phyloP scores from a whole-genome alignment of 768 basidiomycete genomes.

The Suillus ampliporus region DNA sequence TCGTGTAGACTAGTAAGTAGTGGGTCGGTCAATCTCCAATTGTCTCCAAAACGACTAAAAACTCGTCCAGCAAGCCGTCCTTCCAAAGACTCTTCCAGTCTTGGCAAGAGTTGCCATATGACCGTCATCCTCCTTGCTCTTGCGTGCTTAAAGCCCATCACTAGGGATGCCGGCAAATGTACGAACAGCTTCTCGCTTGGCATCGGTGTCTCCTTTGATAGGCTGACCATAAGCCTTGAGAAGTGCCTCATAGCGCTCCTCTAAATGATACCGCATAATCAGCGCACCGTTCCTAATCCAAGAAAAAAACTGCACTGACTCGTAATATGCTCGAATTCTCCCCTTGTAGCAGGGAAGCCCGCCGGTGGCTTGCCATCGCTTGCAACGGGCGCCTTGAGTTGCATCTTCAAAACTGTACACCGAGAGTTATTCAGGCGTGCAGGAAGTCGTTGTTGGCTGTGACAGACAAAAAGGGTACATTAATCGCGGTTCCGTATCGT shows the following conservation, averaged over 20 bases:
- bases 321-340: conserved; percentile 53
- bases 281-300: neutral
- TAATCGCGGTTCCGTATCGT: neutral
- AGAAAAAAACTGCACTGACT: conserved; percentile 31
- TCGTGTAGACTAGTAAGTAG: neutral
- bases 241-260: conserved; percentile 48
- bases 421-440: conserved; percentile 42
- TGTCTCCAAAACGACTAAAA: neutral
- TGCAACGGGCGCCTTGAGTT: conserved; percentile 35
- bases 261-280: conserved; percentile 22
- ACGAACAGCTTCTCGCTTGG: conserved; percentile 45
- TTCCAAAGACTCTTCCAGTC: neutral
- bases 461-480: neutral
- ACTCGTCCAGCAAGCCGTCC: neutral
- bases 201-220: conserved; percentile 44
- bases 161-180: conserved; percentile 42
- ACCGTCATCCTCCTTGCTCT: neutral
- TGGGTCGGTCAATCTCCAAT: neutral
- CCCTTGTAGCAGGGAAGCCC: conserved; percentile 44
- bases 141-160: conserved; percentile 19
- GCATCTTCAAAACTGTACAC: conserved; percentile 37
- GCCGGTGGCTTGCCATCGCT: conserved; percentile 41
- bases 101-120: neutral
- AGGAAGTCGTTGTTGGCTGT: conserved; percentile 44
- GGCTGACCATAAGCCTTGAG: conserved; percentile 42